phyloP scores from a whole-genome alignment of 495 filamentous ascomycete genomes.

The Astrocystis sublimbata region DNA sequence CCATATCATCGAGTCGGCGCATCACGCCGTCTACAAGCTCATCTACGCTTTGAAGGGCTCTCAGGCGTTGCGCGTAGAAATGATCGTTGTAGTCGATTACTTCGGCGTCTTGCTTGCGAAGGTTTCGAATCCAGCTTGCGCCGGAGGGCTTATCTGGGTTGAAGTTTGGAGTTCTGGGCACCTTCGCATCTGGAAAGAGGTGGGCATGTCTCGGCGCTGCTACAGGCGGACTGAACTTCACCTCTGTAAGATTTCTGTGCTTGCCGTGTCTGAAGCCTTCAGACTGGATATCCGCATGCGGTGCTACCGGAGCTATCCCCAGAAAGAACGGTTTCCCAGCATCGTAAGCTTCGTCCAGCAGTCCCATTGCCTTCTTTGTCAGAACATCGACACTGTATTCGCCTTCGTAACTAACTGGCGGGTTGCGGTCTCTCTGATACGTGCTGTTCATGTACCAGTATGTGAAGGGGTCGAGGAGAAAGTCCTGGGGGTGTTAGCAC shows the following conservation, averaged over 20 bases:
- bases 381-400: slow-evolving; percentile 64
- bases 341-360: slow-evolving; percentile 62
- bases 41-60: slow-evolving; percentile 66
- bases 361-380: slow-evolving; percentile 59
- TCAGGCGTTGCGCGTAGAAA: slow-evolving; percentile 65
- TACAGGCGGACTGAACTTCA: slow-evolving; percentile 53
- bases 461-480: slow-evolving; percentile 70
- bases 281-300: slow-evolving; percentile 57
- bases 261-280: slow-evolving; percentile 37
- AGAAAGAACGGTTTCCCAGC: slow-evolving; percentile 66
- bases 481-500: slow-evolving; percentile 45
- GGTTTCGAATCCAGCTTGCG: slow-evolving; percentile 60
- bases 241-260: slow-evolving; percentile 25
- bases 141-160: slow-evolving; percentile 57
- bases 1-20: slow-evolving; percentile 49
- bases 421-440: slow-evolving; percentile 63
- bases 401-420: slow-evolving; percentile 58
- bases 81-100: slow-evolving; percentile 67
- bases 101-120: slow-evolving; percentile 53
- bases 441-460: slow-evolving; percentile 70
- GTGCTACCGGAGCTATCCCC: slow-evolving; percentile 64
- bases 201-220: slow-evolving; percentile 49
- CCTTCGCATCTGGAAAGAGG: slow-evolving; percentile 47
- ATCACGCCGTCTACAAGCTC: slow-evolving; percentile 65
- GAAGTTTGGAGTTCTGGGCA: slow-evolving; percentile 56